phyloP scores from a whole-genome alignment of 176 grass and related monocot species.

The Poa annua region DNA sequence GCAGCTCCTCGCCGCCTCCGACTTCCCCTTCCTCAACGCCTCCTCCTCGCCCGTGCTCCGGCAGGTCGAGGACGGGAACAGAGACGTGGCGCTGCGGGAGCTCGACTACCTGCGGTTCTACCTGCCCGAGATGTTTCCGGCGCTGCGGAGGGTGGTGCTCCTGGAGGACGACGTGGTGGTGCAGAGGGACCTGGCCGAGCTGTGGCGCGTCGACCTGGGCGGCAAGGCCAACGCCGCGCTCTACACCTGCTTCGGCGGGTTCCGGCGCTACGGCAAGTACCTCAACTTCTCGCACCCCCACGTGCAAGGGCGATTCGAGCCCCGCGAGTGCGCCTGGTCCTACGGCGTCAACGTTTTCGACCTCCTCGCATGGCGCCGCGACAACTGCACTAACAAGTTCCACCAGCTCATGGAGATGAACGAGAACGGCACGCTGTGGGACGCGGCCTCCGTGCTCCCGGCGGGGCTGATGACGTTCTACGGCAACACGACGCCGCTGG shows the following conservation, averaged over 20 bases:
- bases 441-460: slow-evolving; percentile 65
- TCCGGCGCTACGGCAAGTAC: slow-evolving; percentile 74
- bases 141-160: slow-evolving; percentile 66
- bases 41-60: slow-evolving; percentile 69
- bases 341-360: slow-evolving; percentile 75
- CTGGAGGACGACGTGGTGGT: slow-evolving; percentile 94
- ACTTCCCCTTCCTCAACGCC: slow-evolving; percentile 76
- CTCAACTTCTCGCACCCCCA: slow-evolving; percentile 78
- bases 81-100: slow-evolving; percentile 65
- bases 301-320: slow-evolving; percentile 56
- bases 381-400: slow-evolving; percentile 54
- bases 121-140: slow-evolving; percentile 85
- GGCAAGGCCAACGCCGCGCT: slow-evolving; percentile 76
- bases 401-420: slow-evolving; percentile 62
- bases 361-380: slow-evolving; percentile 51
- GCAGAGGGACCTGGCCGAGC: slow-evolving; percentile 72
- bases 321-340: slow-evolving; percentile 75
- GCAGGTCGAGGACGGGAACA: slow-evolving; percentile 63
- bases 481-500: slow-evolving; percentile 80
- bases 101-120: slow-evolving; percentile 88
- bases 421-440: slow-evolving; percentile 82
- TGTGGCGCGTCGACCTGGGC: slow-evolving; percentile 75
- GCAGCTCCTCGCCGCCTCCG: slow-evolving; percentile 55
- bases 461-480: slow-evolving; percentile 87
- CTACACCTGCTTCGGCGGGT: slow-evolving; percentile 86